Evolutionary conservation across 2,329 filamentous ascomycete genomes (phyloP).

Genomic region (Hirsutella minnesotensis): DNA sequence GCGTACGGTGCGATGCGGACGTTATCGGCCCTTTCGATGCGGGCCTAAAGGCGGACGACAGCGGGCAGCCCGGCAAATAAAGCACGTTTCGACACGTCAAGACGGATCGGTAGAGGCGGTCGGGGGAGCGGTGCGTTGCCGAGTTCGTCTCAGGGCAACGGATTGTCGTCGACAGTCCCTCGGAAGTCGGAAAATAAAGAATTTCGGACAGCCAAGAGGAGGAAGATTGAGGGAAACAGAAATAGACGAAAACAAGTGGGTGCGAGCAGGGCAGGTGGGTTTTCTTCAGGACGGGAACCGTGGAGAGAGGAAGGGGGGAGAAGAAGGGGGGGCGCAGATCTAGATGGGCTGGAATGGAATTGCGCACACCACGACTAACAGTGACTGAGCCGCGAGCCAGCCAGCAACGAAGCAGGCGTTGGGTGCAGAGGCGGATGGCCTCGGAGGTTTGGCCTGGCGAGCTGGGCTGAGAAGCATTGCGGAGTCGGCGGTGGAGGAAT

Average conservation of each 20-base stretch:
- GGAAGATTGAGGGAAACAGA: neutral
- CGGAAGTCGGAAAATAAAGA: neutral
- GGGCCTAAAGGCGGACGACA: constrained; percentile 19
- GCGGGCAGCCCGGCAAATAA: neutral
- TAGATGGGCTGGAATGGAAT: constrained; percentile 2
- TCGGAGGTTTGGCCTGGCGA: neutral
- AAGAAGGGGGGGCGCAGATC: neutral
- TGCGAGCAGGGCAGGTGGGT: constrained; percentile 1
- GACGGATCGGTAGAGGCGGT: too few species aligned
- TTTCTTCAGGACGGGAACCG: constrained; percentile 1
- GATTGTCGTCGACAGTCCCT: neutral
- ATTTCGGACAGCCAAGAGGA: neutral
- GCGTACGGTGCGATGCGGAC: constrained; percentile 15
- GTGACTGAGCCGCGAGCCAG: constrained; percentile 4
- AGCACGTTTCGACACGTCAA: too few species aligned
- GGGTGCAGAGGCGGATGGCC: neutral
- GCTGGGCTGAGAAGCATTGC: neutral
- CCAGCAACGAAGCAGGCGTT: neutral
- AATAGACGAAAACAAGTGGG: neutral
- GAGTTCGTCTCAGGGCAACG: neutral
- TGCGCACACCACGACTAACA: neutral
- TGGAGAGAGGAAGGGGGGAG: neutral
- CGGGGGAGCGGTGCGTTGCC: too few species aligned
- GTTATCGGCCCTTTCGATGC: constrained; percentile 25
- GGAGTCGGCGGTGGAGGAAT: neutral